Conservation (phyloP, 257 asterid species). For the Sherardia arvensis region DNA sequence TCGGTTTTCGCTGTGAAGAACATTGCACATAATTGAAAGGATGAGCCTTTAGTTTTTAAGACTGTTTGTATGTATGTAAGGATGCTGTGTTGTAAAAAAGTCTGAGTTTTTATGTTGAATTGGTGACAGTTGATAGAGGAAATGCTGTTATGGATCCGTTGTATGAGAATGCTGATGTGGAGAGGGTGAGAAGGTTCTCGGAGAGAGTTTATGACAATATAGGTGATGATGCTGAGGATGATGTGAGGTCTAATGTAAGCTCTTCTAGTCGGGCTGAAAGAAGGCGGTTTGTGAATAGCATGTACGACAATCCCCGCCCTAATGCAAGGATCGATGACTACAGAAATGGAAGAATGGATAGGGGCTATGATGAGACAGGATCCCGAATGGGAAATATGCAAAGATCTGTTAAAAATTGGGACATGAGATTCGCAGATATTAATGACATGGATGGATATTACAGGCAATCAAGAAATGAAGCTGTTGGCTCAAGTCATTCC, state of each 20-base stretch:
- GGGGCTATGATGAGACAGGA: conserved; percentile 15
- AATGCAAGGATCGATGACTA: conserved; percentile 17
- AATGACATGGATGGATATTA: conserved; percentile 17
- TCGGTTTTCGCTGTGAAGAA: neutral
- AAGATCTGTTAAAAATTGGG: conserved; percentile 14
- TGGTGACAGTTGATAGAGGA: conserved; percentile 48
- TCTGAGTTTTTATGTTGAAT: neutral
- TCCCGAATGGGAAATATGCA: conserved; percentile 9
- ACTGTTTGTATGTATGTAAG: neutral
- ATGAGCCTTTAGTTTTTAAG: neutral
- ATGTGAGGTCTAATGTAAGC: conserved; percentile 41
- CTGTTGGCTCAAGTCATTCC: conserved; percentile 17
- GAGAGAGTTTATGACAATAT: conserved; percentile 38
- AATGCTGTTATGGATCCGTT: conserved; percentile 48
- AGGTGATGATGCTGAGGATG: conserved; percentile 46
- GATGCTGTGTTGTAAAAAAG: neutral
- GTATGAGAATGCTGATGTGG: conserved; percentile 52
- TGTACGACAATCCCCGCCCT: conserved; percentile 26
- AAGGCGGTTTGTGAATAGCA: conserved; percentile 26
- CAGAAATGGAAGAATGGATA: conserved; percentile 16
- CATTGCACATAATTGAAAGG: conserved; percentile 1
- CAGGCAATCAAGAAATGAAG: conserved; percentile 23
- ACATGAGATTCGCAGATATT: conserved; percentile 20
- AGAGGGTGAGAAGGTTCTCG: conserved; percentile 25
- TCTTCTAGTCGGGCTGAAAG: conserved; percentile 46